Base-by-base conservation (phyloP, 2,329 filamentous ascomycete genomes). In the Arthroderma sp. region DNA sequence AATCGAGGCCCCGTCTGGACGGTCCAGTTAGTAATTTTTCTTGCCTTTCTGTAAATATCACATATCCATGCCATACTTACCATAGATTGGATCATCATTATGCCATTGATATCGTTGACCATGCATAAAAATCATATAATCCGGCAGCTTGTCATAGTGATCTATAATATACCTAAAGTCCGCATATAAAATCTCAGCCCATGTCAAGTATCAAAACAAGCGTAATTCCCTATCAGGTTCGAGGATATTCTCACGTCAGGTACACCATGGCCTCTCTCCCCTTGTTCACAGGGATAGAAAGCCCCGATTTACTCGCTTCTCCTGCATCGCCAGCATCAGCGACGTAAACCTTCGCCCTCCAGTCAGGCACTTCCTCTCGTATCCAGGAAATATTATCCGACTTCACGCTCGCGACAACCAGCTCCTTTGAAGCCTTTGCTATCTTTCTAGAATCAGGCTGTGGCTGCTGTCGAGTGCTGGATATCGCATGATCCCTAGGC, bases 311-410 rank as follows among this genome's bases (percentile, higher is more conserved):
- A 2, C 78, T 77, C 4, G 61, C 61, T 33, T 80, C 73, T 2
- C 35, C 35, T 2, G 9, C 35, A 19, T 13, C 25, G 4, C n/a
- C 47, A 6, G 25, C 47, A 62, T 83, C 75, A 55, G 79, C 78
- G 25, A 80, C 73, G 65, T 82, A 82, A 58, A 81, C 73, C 59
- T 73, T 79, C 65, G 77, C 76, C 59, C 74, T 71, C 78, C 78
- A 81, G 21, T 72, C 70, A 1, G 71, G 68, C 35, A 74, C 68
- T 59, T 68, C 61, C 35, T 73, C 65, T 23, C 64, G 64, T 38
- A 74, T 55, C 73, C 73, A 74, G 4, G 70, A 68, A 5, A 68
- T 71, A 62, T 74, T 66, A 51, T 74, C 72, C 1, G 53, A 61
- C 56, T 66, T 68, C 66, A 72, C 69, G 60, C 70, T 73, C 4